These are phyloP conservation scores for Verbascum thapsus DNA, from an alignment of 257 asterid species.

Conservation along the genomic window DNA sequence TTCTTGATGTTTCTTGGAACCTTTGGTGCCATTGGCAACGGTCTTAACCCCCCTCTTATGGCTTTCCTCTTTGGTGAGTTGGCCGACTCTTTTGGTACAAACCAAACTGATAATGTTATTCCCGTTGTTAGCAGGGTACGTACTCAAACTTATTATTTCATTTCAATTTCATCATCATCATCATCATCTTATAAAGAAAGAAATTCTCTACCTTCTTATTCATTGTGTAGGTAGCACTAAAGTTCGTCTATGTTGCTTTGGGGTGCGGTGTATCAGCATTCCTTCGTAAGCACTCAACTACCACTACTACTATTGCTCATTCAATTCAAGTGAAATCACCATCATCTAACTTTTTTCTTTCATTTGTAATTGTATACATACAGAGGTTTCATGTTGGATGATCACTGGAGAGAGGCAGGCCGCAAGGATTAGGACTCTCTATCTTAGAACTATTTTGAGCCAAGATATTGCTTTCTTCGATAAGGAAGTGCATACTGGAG, in stretches of 20 bases:
- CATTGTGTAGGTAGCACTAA: conserved; percentile 74
- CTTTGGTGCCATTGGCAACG: conserved; percentile 68
- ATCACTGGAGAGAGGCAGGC: conserved; percentile 93
- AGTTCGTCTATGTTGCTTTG: conserved; percentile 66
- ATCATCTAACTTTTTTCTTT: not conserved
- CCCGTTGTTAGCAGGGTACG: conserved; percentile 57
- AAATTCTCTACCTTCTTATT: too few relatives aligned
- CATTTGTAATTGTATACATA: too few relatives aligned
- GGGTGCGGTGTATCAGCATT: conserved; percentile 73
- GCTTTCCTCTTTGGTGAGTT: conserved; percentile 72
- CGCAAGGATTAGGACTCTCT: conserved; percentile 67
- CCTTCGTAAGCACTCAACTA: conserved; percentile 54
- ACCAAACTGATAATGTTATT: conserved; percentile 33
- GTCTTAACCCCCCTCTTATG: conserved; percentile 71
- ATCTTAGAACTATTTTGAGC: conserved; percentile 62
- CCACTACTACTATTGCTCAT: not conserved
- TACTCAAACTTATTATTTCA: too few relatives aligned
- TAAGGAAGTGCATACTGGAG: conserved; percentile 77
- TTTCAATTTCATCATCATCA: too few relatives aligned
- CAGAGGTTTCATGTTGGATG: conserved; percentile 95
- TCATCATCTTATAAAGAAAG: too few relatives aligned
- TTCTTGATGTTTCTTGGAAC: conserved; percentile 66
- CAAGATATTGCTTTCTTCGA: conserved; percentile 89
- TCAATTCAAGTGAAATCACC: too few relatives aligned
- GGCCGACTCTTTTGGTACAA: conserved; percentile 64